Evolutionary conservation across 768 basidiomycete genomes (phyloP).

Genomic region (Boletus vermiculosoides): DNA sequence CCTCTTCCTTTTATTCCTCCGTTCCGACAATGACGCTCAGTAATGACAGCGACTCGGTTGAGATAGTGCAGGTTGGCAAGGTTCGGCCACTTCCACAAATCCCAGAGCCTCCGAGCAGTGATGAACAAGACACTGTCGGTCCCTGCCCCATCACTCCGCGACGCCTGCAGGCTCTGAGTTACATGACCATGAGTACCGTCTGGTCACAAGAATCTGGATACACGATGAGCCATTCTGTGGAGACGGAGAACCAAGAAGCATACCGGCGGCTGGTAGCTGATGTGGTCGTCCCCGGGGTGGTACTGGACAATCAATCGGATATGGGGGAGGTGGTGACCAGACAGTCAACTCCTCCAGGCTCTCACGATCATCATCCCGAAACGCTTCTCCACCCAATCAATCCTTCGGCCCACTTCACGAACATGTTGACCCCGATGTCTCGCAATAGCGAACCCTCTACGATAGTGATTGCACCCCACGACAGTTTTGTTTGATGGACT

Average conservation of each 20-base stretch:
- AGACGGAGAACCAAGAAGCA: constrained; percentile 7
- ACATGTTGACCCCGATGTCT: background rate
- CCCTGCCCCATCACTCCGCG: background rate
- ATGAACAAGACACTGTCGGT: background rate
- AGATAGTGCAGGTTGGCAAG: background rate
- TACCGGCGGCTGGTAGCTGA: background rate
- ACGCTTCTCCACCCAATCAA: constrained; percentile 4
- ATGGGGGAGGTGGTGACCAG: background rate
- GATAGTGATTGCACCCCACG: background rate
- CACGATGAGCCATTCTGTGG: constrained; percentile 32
- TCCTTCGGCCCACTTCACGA: constrained; percentile 1
- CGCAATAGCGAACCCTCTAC: background rate
- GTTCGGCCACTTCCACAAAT: constrained; percentile 12
- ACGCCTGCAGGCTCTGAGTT: background rate
- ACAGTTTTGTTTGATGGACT: constrained; percentile 5
- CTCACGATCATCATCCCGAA: background rate
- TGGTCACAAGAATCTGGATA: constrained; percentile 42
- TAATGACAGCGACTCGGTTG: constrained; percentile 6
- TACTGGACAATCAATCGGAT: background rate
- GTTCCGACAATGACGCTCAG: background rate
- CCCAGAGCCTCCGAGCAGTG: background rate
- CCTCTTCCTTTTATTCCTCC: background rate
- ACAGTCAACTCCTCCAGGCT: background rate
- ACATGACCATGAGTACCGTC: constrained; percentile 16
- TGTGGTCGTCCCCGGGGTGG: background rate